Evolutionary conservation across 1,284 basidiomycete species (phyloP), one percentile per base, ranked within the genome.

Genomic region (Rugosomyces carneus): DNA sequence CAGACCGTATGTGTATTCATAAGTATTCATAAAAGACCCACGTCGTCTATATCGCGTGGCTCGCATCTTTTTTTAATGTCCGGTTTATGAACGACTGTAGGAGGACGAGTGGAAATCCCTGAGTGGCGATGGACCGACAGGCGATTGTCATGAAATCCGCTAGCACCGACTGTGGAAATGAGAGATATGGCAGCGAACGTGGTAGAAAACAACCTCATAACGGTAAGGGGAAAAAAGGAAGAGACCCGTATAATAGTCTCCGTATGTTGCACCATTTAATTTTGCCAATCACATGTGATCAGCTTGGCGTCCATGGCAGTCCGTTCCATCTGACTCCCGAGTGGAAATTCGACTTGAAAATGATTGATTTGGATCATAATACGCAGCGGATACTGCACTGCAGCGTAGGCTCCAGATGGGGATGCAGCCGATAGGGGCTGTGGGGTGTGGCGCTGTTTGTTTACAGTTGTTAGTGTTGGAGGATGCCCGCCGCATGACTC

Each of bases 111-210:
- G 19, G 62, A 57, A 31, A 69, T 45, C 38, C 61, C 64, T 34
- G 59, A 56, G 45, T 71, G 68, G 42, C 66, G 68, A 43, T 61
- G 54, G 24, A 58, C 48, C 5, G 58, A 40, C 36, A 49, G 59
- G 37, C 55, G 51, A 44, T 47, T 56, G 35, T 60, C 59, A 52
- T 69, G 66, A 44, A 58, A 49, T 44, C 52, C 55, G 49, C 65
- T 60, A 16, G 73, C 75, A 27, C 66, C 59, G 38, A 64, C 69
- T 29, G 65, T 53, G 43, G 69, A 58, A 50, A 66, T 52, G 36
- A 67, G 62, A 45, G 66, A 58, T 50, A 78, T 59, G 49, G 71
- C 48, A 47, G 67, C 56, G 46, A 80, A 47, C 31, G 67, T 38
- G 46, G 67, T 53, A 44, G 65, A 54, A 32, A 60, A 51, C 42